These are phyloP conservation scores for Solanum etuberosum DNA, from an alignment of 257 asterid species.

Conservation along the genomic window DNA sequence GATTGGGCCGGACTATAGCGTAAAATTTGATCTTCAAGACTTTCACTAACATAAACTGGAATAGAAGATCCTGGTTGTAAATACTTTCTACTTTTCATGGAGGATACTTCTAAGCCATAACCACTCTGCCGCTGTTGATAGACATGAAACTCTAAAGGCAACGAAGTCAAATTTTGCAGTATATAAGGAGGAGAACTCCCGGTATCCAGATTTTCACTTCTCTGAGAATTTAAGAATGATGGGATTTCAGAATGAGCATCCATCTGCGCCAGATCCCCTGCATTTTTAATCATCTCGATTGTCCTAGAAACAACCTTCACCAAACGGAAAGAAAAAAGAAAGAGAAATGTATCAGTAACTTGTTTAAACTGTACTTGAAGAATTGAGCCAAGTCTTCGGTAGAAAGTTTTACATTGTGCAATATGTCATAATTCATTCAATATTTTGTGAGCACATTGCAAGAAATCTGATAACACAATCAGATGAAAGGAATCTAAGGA, in stretches of 20 bases:
- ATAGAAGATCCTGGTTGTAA: constrained; percentile 70
- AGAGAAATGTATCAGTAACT: background rate
- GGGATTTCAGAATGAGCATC: constrained; percentile 22
- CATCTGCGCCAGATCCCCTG: constrained; percentile 29
- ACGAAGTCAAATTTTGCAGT: constrained; percentile 76
- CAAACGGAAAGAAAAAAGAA: constrained; percentile 2
- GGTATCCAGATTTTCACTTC: constrained; percentile 33
- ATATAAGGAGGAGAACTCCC: constrained; percentile 79
- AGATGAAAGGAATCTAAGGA: background rate
- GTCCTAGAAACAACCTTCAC: constrained; percentile 65
- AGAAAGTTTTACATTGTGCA: background rate
- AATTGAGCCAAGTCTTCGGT: background rate
- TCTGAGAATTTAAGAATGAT: constrained; percentile 30
- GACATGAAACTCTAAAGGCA: constrained; percentile 61
- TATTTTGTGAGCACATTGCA: background rate
- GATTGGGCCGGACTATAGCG: constrained; percentile 51
- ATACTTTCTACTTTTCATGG: constrained; percentile 34
- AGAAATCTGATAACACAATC: background rate
- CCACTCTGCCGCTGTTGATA: constrained; percentile 41
- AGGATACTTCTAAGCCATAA: constrained; percentile 44
- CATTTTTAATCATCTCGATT: constrained; percentile 55
- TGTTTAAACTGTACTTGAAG: background rate
- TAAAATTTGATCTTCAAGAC: constrained; percentile 58
- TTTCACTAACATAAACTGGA: constrained; percentile 63
- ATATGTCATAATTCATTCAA: background rate